These are phyloP conservation scores for Pontederia crassipes DNA, from an alignment of 176 grass and related monocot genomes.

Conservation along the genomic window DNA sequence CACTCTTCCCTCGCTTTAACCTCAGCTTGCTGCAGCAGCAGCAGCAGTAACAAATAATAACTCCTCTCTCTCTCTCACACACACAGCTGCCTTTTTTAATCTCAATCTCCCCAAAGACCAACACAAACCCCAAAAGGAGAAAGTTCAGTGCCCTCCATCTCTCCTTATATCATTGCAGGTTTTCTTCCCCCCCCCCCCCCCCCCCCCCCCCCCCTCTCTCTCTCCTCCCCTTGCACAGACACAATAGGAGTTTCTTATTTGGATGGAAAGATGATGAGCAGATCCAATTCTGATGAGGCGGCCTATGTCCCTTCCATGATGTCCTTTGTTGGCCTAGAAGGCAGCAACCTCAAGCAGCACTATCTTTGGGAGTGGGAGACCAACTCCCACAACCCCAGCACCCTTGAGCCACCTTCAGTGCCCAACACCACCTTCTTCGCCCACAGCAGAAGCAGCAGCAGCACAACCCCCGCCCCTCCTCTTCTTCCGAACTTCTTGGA, in stretches of 20 bases:
- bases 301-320: slow-evolving; percentile 4
- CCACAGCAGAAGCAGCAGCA: slow-evolving; percentile 13
- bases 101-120: neutral
- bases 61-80: neutral
- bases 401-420: neutral
- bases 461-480: slow-evolving; percentile 6
- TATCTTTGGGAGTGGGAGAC: slow-evolving; percentile 17
- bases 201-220: neutral
- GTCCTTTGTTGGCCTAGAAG: slow-evolving; percentile 10
- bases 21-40: no score
- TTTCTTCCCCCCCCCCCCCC: neutral
- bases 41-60: no score
- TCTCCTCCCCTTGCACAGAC: neutral
- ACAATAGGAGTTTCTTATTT: no score
- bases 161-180: neutral
- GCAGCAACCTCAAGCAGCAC: neutral
- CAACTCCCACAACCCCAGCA: neutral
- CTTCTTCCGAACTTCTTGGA: slow-evolving; percentile 31
- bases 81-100: neutral
- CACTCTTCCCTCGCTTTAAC: no score
- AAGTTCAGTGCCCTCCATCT: neutral
- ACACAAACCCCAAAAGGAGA: neutral
- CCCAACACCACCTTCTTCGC: slow-evolving; percentile 8
- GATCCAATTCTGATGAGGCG: slow-evolving; percentile 3
- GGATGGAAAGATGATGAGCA: slow-evolving; percentile 18